phyloP scores from a whole-genome alignment of 768 basidiomycete genomes.

The Saitozyma sp. region DNA sequence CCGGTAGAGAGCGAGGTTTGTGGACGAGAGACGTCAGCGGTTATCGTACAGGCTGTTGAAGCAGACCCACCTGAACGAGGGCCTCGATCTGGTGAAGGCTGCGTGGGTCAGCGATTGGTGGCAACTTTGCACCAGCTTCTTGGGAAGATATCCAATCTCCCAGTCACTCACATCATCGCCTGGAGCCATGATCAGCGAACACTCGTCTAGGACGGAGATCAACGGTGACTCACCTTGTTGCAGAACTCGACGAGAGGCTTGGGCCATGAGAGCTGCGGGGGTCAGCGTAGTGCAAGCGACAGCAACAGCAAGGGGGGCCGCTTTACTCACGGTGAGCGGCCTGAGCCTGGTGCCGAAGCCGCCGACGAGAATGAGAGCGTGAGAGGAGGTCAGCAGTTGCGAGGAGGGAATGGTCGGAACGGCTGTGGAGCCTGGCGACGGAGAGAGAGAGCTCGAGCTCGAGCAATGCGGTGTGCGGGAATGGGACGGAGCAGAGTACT shows the following conservation, averaged over 20 bases:
- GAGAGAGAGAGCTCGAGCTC: too few relatives aligned
- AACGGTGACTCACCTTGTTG: conserved; percentile 50
- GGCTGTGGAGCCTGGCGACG: too few relatives aligned
- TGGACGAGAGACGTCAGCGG: neutral
- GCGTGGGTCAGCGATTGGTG: conserved; percentile 14
- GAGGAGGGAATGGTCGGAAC: too few relatives aligned
- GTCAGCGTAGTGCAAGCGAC: conserved; percentile 8
- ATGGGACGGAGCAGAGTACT: conserved; percentile 16
- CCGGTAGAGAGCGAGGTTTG: too few relatives aligned
- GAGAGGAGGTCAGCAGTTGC: conserved; percentile 1
- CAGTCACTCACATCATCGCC: conserved; percentile 53
- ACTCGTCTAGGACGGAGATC: conserved; percentile 1
- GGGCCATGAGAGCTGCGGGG: conserved; percentile 52
- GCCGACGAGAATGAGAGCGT: conserved; percentile 57
- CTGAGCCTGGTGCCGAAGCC: conserved; percentile 59
- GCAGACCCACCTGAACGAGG: conserved; percentile 54
- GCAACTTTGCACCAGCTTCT: neutral
- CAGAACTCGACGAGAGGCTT: conserved; percentile 56
- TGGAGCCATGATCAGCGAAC: conserved; percentile 26
- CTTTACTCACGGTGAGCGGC: conserved; percentile 54
- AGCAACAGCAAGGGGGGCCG: neutral
- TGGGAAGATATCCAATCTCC: neutral
- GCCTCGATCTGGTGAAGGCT: conserved; percentile 58
- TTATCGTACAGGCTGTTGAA: conserved; percentile 2
- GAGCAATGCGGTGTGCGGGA: too few relatives aligned